phyloP scores from a whole-genome alignment of 1,284 basidiomycete genomes.

The Limonomyces culmigenus region DNA sequence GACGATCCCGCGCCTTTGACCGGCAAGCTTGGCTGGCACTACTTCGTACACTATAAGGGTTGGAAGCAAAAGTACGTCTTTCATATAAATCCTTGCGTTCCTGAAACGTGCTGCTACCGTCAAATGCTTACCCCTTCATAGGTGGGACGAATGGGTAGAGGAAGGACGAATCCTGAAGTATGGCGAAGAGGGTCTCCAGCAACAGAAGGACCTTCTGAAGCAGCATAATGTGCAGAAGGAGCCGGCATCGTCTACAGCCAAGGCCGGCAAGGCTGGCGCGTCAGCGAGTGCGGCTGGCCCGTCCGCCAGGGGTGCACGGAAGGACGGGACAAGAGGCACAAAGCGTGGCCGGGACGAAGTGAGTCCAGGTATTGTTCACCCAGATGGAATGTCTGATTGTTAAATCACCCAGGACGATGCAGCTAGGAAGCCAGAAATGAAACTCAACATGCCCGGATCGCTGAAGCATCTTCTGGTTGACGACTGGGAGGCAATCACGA shows the following conservation, averaged over 20 bases:
- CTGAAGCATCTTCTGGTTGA: conserved; percentile 88
- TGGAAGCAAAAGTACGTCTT: conserved; percentile 87
- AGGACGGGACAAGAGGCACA: conserved; percentile 37
- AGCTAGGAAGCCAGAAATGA: conserved; percentile 75
- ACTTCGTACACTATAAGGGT: conserved; percentile 96
- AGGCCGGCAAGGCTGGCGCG: conserved; percentile 10
- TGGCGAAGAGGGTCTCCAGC: conserved; percentile 72
- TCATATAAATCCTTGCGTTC: not conserved
- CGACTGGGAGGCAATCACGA: conserved; percentile 96
- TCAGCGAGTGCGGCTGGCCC: conserved; percentile 17
- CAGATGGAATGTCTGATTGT: not conserved
- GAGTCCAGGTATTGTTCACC: conserved; percentile 8
- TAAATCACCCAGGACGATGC: conserved; percentile 31
- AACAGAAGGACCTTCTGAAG: conserved; percentile 46
- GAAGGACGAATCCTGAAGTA: conserved; percentile 70
- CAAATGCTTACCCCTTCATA: conserved; percentile 14
- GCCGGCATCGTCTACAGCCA: conserved; percentile 8
- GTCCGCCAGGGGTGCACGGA: conserved; percentile 20
- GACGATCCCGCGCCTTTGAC: conserved; percentile 53
- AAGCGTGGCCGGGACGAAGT: conserved; percentile 50
- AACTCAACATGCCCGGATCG: conserved; percentile 75
- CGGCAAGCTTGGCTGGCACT: conserved; percentile 58
- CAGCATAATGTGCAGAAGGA: conserved; percentile 13
- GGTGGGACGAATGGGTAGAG: conserved; percentile 99
- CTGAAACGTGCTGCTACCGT: not conserved